These are phyloP conservation scores for Russula olivacea DNA, from an alignment of 768 basidiomycete species.

Conservation along the genomic window DNA sequence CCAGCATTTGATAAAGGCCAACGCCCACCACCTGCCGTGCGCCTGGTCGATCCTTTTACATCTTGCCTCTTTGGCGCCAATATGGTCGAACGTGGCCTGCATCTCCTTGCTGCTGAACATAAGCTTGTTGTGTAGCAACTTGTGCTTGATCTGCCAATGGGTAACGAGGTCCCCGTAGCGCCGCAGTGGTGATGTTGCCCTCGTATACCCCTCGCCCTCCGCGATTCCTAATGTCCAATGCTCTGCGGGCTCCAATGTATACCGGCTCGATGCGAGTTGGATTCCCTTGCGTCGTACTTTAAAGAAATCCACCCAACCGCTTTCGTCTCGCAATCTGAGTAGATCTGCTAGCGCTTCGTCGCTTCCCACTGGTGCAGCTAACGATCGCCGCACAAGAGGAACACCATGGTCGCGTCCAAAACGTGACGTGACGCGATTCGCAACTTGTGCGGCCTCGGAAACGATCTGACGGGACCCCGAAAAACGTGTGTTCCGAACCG, in stretches of 20 bases:
- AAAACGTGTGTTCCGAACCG: slow-evolving; percentile 33
- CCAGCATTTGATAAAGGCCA: slow-evolving; percentile 38
- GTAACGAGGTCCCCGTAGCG: slow-evolving; percentile 73
- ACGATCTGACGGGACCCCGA: slow-evolving; percentile 53
- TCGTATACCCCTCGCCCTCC: slow-evolving; percentile 71
- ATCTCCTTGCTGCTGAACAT: slow-evolving; percentile 46
- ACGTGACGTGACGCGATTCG: slow-evolving; percentile 66
- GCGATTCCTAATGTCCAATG: slow-evolving; percentile 70
- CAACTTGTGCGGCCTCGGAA: slow-evolving; percentile 77
- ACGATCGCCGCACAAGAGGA: slow-evolving; percentile 56
- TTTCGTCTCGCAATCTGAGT: slow-evolving; percentile 41
- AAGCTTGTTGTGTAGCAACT: slow-evolving; percentile 43
- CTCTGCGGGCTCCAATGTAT: slow-evolving; percentile 47
- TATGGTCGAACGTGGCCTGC: slow-evolving; percentile 37
- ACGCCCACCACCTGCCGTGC: slow-evolving; percentile 39
- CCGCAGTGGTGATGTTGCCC: slow-evolving; percentile 82
- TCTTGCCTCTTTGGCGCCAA: slow-evolving; percentile 36
- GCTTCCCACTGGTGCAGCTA: slow-evolving; percentile 31
- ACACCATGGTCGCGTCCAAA: slow-evolving; percentile 58
- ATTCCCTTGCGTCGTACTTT: slow-evolving; percentile 34
- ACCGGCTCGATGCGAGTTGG: slow-evolving; percentile 35
- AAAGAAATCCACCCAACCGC: slow-evolving; percentile 41
- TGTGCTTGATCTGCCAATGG: slow-evolving; percentile 93
- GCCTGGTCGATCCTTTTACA: slow-evolving; percentile 30
- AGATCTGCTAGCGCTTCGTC: slow-evolving; percentile 41